Base-by-base conservation (phyloP, 2,329 filamentous ascomycete species). In the Fusarium chlamydosporum region DNA sequence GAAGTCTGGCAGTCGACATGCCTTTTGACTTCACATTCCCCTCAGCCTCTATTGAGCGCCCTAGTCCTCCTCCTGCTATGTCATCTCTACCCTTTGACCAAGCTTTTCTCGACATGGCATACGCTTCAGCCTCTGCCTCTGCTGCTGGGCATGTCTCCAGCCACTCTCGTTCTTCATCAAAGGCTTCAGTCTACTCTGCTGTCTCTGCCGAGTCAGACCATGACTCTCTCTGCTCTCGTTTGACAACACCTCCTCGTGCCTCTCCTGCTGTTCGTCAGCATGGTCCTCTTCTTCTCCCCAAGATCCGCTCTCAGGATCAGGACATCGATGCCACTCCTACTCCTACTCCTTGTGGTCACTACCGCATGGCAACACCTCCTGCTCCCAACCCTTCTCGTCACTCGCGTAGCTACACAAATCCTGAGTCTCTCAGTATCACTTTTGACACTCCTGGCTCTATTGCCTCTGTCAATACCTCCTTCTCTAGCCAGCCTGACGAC, bases 281-380 rank as follows among this genome's bases (percentile, higher is more conserved):
- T 80, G 92, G 93, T 53, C 92, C 93, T 52, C 83, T 93, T 48
- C 83, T 97, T 62, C 85, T 97, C 33, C 93, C 93, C 75, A 96
- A 94, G 85, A 94, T 96, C 81, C 88, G 93, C 65, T 88, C 88
- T 40, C 93, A 96, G 80, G 93, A 97, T 80, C 91, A 95, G 80
- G 85, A 90, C 65, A 87, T 93, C 65, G 88, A 90, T 70, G 86
- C 86, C 38, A 82, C 82, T 85, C 46, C 80, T 85, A 88, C 89
- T 68, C 86, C 86, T 40, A 82, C 82, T 85, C 45, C 80, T 85
- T 70, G 67, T 38, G 59, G 50, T 31, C 65, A 78, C 72, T 81
- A 75, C 71, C 83, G 77, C 69, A 78, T 68, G 62, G 72, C 71
- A 52, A 76, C 70, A 47, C 77, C 71, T 68, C 69, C 70, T 41